These are phyloP conservation scores for Papilionanthe hybrid DNA, from an alignment of 116 monocot genomes.

Conservation along the genomic window DNA sequence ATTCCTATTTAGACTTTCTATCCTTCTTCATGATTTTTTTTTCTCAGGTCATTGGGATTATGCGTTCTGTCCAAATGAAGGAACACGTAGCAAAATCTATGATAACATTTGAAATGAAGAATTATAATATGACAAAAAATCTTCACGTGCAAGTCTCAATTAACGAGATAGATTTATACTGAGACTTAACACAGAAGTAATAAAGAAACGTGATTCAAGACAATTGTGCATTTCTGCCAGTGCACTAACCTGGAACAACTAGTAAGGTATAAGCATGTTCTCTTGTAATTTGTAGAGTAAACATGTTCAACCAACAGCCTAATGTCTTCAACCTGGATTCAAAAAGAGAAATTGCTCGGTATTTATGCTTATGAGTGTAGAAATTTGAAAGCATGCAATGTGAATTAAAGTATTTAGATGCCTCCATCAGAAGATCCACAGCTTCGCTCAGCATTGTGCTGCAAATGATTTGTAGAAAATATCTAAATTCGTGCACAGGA, in stretches of 20 bases:
- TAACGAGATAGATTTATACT: background rate
- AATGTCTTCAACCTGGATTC: constrained; percentile 91
- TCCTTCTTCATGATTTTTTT: background rate
- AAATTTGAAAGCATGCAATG: background rate
- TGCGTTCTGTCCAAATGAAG: background rate
- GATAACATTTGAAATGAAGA: background rate
- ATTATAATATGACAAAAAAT: background rate
- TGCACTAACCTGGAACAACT: constrained; percentile 78
- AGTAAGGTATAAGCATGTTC: constrained; percentile 85
- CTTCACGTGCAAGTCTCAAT: background rate
- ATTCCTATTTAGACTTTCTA: background rate
- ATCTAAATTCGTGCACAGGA: background rate
- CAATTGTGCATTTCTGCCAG: background rate
- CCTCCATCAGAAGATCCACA: constrained; percentile 99
- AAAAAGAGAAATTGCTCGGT: background rate
- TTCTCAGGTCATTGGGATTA: background rate
- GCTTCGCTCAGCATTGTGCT: constrained; percentile 99
- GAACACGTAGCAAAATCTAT: background rate
- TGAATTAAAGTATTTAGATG: constrained; percentile 4
- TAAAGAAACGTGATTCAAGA: background rate
- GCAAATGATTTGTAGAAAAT: constrained; percentile 12
- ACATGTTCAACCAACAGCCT: constrained; percentile 84
- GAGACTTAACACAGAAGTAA: too few species aligned
- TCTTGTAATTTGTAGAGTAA: constrained; percentile 83
- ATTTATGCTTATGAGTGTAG: constrained; percentile 5